Conservation (phyloP, 768 basidiomycete species). For the Pisolithus microcarpus region DNA sequence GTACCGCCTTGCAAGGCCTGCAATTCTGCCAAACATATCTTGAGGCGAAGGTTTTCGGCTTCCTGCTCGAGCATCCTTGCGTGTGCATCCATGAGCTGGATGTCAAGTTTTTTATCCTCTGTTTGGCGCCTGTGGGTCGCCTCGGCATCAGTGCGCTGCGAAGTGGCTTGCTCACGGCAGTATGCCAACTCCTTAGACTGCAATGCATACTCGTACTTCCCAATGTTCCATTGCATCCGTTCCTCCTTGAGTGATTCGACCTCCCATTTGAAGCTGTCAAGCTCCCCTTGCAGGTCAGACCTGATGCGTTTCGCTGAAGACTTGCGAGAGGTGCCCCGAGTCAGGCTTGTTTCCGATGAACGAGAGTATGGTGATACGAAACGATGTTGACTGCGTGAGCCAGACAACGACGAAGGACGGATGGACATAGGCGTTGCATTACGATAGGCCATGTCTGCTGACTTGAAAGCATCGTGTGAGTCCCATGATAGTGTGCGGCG, state of each 20-base stretch:
- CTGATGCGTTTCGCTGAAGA: background rate
- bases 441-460: too few species aligned
- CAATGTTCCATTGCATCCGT: background rate
- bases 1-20: background rate
- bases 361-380: too few species aligned
- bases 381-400: too few species aligned
- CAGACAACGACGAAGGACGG: too few species aligned
- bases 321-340: background rate
- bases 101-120: slow-evolving; percentile 1
- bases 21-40: background rate
- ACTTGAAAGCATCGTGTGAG: too few species aligned
- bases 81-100: background rate
- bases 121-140: background rate
- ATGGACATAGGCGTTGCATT: too few species aligned
- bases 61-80: background rate
- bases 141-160: background rate
- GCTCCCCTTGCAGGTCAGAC: background rate
- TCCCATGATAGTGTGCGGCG: too few species aligned
- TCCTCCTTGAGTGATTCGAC: background rate
- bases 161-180: background rate
- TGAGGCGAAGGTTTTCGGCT: background rate
- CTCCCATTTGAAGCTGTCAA: background rate
- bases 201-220: background rate
- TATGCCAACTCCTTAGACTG: slow-evolving; percentile 1
- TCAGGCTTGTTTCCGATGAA: too few species aligned